These are phyloP conservation scores for Pichia sp. DNA, from an alignment of 1,139 yeast genomes.

Conservation along the genomic window DNA sequence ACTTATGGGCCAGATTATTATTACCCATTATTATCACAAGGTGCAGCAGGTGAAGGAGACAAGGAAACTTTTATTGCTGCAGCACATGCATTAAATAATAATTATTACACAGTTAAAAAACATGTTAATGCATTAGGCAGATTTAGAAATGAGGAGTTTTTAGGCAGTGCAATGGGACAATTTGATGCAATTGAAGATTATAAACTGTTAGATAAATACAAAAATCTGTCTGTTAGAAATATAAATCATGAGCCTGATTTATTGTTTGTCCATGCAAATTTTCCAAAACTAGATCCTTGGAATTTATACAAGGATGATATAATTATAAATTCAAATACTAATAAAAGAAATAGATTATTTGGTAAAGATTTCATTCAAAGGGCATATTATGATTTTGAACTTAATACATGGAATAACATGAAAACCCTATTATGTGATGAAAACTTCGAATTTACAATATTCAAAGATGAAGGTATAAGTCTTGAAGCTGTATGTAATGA, in stretches of 20 bases:
- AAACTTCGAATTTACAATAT: conserved; percentile 39
- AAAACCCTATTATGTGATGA: conserved; percentile 50
- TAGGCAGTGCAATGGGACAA: conserved; percentile 63
- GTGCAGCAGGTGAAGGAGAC: conserved; percentile 86
- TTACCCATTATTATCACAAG: conserved; percentile 81
- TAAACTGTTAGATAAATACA: conserved; percentile 23
- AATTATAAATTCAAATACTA: conserved; percentile 13
- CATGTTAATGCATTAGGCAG: conserved; percentile 31
- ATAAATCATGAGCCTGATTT: conserved; percentile 18
- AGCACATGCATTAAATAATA: conserved; percentile 52
- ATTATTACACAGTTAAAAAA: conserved; percentile 63
- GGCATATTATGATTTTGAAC: conserved; percentile 55
- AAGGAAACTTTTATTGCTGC: conserved; percentile 86
- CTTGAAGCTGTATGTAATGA: conserved; percentile 40
- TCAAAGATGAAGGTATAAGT: conserved; percentile 34
- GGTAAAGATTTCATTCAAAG: conserved; percentile 42
- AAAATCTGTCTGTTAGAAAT: conserved; percentile 14
- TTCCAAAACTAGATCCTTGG: conserved; percentile 29
- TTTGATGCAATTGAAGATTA: conserved; percentile 60
- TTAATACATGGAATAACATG: conserved; percentile 56
- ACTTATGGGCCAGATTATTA: conserved; percentile 71
- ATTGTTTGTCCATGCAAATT: conserved; percentile 25
- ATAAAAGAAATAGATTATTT: conserved; percentile 21
- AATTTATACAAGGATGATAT: conserved; percentile 16
- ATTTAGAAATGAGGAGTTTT: conserved; percentile 28